Percentiles rank a stretch among this genome's conserved stretches.
phyloP scores from a whole-genome alignment of 1,284 basidiomycete genomes.

The Leccinum subrobustum region DNA sequence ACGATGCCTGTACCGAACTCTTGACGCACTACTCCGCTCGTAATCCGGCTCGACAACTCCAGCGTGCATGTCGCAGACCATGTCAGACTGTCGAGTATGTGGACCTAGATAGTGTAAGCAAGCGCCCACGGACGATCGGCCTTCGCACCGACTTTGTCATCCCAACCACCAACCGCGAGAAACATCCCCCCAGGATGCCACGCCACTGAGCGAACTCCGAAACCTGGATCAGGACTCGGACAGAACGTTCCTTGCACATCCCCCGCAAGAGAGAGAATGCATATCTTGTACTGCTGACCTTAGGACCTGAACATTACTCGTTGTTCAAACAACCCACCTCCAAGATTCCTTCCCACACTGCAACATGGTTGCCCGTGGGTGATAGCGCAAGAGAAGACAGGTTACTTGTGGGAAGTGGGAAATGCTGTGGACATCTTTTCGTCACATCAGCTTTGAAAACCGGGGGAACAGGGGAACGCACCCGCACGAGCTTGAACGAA shows the following conservation, averaged over 20 bases:
- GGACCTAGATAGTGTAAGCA: conserved; percentile 46
- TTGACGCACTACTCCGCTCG: conserved; percentile 53
- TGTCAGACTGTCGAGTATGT: conserved; percentile 75
- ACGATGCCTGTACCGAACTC: neutral
- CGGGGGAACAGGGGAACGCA: conserved; percentile 38
- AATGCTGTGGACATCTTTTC: conserved; percentile 56
- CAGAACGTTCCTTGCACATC: conserved; percentile 66
- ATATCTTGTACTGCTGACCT: conserved; percentile 69
- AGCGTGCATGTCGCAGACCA: conserved; percentile 74
- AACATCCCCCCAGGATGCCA: conserved; percentile 86
- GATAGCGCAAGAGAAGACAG: conserved; percentile 77
- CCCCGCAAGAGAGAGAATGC: conserved; percentile 74
- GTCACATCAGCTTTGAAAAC: conserved; percentile 16
- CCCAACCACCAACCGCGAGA: conserved; percentile 79
- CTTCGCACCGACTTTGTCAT: conserved; percentile 63
- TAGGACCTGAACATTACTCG: neutral
- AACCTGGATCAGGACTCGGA: conserved; percentile 72
- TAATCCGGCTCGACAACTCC: conserved; percentile 55
- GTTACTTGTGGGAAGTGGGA: conserved; percentile 74
- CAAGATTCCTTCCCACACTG: conserved; percentile 80
- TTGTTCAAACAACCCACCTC: conserved; percentile 50
- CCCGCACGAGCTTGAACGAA: conserved; percentile 71
- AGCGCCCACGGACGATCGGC: neutral
- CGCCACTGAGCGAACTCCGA: conserved; percentile 70
- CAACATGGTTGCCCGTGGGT: conserved; percentile 77